Conservation (phyloP, 768 basidiomycete species). For the Suillus ampliporus region DNA sequence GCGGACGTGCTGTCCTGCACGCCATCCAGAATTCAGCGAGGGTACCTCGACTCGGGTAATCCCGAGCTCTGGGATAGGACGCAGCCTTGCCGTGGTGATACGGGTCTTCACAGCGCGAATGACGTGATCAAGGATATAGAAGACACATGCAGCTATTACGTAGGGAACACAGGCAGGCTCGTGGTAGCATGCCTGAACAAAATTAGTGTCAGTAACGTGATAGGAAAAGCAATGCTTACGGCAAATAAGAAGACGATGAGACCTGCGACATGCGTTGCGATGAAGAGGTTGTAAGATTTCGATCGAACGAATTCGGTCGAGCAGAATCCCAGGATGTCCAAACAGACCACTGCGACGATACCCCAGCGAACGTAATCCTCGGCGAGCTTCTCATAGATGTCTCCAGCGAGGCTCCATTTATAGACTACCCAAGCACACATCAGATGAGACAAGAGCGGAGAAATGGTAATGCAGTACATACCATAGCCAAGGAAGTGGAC, state of each 20-base stretch:
- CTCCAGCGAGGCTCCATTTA: constrained; percentile 31
- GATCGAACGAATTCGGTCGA: constrained; percentile 49
- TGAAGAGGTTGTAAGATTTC: constrained; percentile 51
- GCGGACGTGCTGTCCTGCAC: constrained; percentile 65
- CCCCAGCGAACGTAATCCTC: constrained; percentile 34
- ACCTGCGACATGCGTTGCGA: constrained; percentile 47
- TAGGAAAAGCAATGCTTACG: constrained; percentile 26
- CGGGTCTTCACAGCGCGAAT: constrained; percentile 54
- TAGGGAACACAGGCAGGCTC: constrained; percentile 43
- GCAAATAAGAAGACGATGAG: constrained; percentile 46
- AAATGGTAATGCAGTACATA: constrained; percentile 22
- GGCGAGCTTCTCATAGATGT: constrained; percentile 16
- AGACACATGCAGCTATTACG: constrained; percentile 42
- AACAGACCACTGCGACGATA: constrained; percentile 39
- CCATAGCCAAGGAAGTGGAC: constrained; percentile 50
- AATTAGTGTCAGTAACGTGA: constrained; percentile 7
- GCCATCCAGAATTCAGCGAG: constrained; percentile 55
- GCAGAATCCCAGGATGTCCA: constrained; percentile 45
- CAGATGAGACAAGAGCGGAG: not conserved
- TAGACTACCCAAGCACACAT: constrained; percentile 28
- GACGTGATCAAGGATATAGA: constrained; percentile 53
- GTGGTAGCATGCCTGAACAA: constrained; percentile 31
- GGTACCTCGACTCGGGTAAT: constrained; percentile 55
- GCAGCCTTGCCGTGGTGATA: constrained; percentile 48
- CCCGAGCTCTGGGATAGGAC: constrained; percentile 49